Evolutionary conservation across 2,329 filamentous ascomycete genomes (phyloP), one percentile per base, ranked within the genome.

Genomic region (Scedosporium boydii): DNA sequence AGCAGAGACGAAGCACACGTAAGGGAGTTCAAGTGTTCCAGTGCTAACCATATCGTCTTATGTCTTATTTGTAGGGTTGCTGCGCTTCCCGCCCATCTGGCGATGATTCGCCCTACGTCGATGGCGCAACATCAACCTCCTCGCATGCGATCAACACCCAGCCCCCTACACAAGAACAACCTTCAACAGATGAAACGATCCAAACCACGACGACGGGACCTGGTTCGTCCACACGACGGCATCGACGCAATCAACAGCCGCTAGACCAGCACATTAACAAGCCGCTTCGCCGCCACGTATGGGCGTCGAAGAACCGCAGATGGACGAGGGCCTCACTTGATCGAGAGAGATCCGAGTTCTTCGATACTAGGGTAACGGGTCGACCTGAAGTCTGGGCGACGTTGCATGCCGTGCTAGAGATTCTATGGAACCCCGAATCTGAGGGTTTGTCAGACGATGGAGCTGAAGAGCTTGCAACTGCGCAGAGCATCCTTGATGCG

Each of bases 281-380:
- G 67, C 87, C 88, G 1, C 77, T 93, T 46, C 82, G 82, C 55
- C 80, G 79, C 0, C 87, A 89, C 67, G 75, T 81, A 62, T 92
- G 89, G 89, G 77, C 77, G 12, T 84, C 87, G 63, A 82, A 80
- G 65, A 79, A 81, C 61, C 83, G 83, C 21, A 74, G 77, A 16
- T 96, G 90, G 90, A 92, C 89, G 1, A 84, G 82, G n/a, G 70
- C 75, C 16, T 78, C 87, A 61, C 78, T 96, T 2, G 83, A 86
- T 63, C 80, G 80, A 38, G 90, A 96, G 75, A 84, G 93, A 58
- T 77, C 76, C 58, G 91, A 91, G 65, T 97, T 96, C 79, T 98
- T 96, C 74, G 92, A 97, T 65, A 97, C 93, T 1, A 80, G 91
- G 57, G 90, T 96, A 16, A 89, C 88, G 0, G 91, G 91, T 2